Percentiles rank a stretch among this genome's conserved stretches.
These are phyloP conservation scores for Exophiala spinifera DNA, from an alignment of 2,329 filamentous ascomycete genomes.

Conservation along the genomic window DNA sequence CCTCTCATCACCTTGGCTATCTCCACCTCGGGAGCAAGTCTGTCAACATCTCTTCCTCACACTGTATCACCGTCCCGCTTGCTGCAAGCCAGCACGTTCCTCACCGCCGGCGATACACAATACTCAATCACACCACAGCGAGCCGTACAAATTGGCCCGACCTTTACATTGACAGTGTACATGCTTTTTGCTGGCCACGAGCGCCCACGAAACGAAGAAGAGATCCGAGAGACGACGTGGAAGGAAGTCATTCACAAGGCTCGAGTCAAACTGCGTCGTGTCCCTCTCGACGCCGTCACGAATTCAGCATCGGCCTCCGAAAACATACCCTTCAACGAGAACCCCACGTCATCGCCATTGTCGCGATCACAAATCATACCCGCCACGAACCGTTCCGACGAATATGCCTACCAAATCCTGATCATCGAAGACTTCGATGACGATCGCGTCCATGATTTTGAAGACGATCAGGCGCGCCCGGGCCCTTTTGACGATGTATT, in stretches of 20 bases:
- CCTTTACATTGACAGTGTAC: slow-evolving; percentile 83
- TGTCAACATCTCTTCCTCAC: slow-evolving; percentile 74
- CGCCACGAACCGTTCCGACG: slow-evolving; percentile 49
- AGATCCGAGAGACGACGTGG: slow-evolving; percentile 71
- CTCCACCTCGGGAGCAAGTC: slow-evolving; percentile 83
- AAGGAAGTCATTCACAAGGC: slow-evolving; percentile 96
- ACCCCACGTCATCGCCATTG: slow-evolving; percentile 7
- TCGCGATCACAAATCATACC: slow-evolving; percentile 31
- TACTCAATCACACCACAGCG: slow-evolving; percentile 64
- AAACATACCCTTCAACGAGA: slow-evolving; percentile 35
- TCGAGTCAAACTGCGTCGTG: slow-evolving; percentile 72
- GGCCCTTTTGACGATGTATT: slow-evolving; percentile 59
- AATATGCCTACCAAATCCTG: slow-evolving; percentile 77
- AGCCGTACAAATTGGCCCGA: slow-evolving; percentile 79
- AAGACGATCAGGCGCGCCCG: slow-evolving; percentile 57
- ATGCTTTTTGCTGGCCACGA: slow-evolving; percentile 89
- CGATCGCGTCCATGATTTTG: slow-evolving; percentile 63
- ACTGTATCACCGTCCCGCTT: slow-evolving; percentile 87
- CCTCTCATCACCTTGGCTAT: slow-evolving; percentile 91
- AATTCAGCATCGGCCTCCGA: slow-evolving; percentile 29
- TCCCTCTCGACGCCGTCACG: slow-evolving; percentile 56
- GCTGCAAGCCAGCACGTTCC: slow-evolving; percentile 85
- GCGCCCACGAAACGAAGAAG: slow-evolving; percentile 54
- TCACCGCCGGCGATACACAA: slow-evolving; percentile 81
- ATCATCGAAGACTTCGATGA: slow-evolving; percentile 80